Percentiles rank a stretch among this genome's conserved stretches.
Conservation (phyloP, 2,329 filamentous ascomycete genomes). For the Aspergillus persii region DNA sequence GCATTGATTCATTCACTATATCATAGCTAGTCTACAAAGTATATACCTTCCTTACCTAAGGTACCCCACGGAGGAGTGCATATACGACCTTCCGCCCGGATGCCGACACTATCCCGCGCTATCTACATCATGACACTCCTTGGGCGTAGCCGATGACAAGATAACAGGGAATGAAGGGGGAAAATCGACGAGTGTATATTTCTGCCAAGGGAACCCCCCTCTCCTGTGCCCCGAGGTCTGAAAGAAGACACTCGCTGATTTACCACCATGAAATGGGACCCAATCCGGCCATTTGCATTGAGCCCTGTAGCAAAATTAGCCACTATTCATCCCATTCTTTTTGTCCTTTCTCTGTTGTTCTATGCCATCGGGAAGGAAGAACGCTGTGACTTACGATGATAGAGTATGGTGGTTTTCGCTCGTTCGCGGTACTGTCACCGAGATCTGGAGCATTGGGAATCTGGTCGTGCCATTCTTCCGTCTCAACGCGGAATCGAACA, state of each 20-base stretch:
- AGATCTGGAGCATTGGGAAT: slow-evolving; percentile 68
- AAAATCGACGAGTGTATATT: not conserved
- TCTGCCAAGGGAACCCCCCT: not conserved
- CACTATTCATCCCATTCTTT: not conserved
- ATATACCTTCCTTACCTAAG: no score
- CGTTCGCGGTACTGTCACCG: slow-evolving; percentile 56
- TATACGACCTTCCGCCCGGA: not conserved
- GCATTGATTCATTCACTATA: not conserved
- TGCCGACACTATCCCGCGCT: not conserved
- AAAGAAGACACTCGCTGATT: slow-evolving; percentile 1
- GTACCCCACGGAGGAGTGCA: no score
- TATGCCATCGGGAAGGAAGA: not conserved
- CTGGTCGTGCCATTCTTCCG: slow-evolving; percentile 90
- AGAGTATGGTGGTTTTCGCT: slow-evolving; percentile 58
- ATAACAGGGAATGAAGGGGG: not conserved
- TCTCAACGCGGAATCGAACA: slow-evolving; percentile 79
- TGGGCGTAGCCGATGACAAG: no score
- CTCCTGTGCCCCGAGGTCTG: not conserved
- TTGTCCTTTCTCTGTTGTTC: not conserved
- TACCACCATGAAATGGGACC: slow-evolving; percentile 49
- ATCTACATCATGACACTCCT: no score
- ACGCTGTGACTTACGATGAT: slow-evolving; percentile 37
- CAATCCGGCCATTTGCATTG: slow-evolving; percentile 47
- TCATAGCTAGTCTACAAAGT: no score
- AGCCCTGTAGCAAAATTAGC: slow-evolving; percentile 34